Percentiles rank a stretch among this genome's conserved stretches.
phyloP scores from a whole-genome alignment of 2,329 filamentous ascomycete species.

The Neonectria punicea region DNA sequence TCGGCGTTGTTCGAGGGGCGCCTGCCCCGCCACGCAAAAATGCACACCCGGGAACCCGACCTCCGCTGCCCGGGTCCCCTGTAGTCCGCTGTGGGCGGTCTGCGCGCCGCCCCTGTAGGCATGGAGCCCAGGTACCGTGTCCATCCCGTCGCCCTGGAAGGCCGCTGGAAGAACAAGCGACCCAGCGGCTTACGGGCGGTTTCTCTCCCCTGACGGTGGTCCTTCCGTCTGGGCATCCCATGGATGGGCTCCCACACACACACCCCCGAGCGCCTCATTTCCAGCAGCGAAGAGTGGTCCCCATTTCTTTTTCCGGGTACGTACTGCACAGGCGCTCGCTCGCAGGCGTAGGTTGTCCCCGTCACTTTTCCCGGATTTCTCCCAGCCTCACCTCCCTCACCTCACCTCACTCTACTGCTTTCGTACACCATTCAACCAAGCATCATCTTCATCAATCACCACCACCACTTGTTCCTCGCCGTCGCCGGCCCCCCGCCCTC shows the following conservation, averaged over 20 bases:
- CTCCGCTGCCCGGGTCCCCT: background rate
- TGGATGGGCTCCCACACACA: conserved; percentile 6
- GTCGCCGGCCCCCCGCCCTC: conserved; percentile 9
- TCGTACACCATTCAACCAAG: conserved; percentile 26
- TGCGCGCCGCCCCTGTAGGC: background rate
- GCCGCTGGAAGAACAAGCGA: background rate
- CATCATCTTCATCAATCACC: conserved; percentile 37
- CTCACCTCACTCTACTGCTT: conserved; percentile 27
- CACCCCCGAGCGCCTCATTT: conserved; percentile 40
- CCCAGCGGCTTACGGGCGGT: background rate
- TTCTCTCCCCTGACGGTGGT: conserved; percentile 12
- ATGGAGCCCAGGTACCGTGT: background rate
- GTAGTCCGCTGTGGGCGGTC: background rate
- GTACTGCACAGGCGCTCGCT: conserved; percentile 16
- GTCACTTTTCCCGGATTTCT: conserved; percentile 38
- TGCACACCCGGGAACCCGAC: background rate
- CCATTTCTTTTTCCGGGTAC: conserved; percentile 41
- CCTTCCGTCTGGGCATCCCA: conserved; percentile 22
- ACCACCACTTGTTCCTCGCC: conserved; percentile 11
- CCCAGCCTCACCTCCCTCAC: conserved; percentile 40
- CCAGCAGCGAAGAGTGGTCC: conserved; percentile 25
- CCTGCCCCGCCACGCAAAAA: conserved; percentile 18
- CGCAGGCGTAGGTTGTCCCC: conserved; percentile 21
- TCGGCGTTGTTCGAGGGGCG: background rate
- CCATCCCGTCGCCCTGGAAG: conserved; percentile 16